phyloP scores from a whole-genome alignment of 2,329 filamentous ascomycete species.

The Exophiala spinifera region DNA sequence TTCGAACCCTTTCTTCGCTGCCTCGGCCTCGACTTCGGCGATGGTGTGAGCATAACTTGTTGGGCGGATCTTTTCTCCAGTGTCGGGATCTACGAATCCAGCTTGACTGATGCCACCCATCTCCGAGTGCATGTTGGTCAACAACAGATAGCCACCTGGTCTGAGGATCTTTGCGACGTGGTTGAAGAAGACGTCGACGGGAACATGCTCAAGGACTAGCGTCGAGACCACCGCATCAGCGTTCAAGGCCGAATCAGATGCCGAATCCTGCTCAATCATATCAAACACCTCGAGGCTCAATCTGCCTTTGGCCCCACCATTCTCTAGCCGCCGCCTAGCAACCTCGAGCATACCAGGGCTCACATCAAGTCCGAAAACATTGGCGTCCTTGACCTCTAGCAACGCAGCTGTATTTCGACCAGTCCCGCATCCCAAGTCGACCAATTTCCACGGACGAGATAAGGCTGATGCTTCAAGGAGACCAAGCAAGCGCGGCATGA shows the following conservation, averaged over 20 bases:
- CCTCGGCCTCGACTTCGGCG: slow-evolving; percentile 51
- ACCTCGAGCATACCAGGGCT: slow-evolving; percentile 57
- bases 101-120: slow-evolving; percentile 58
- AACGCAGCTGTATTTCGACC: slow-evolving; percentile 58
- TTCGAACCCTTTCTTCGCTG: slow-evolving; percentile 45
- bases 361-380: slow-evolving; percentile 55
- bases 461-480: slow-evolving; percentile 26
- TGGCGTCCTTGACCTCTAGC: slow-evolving; percentile 30
- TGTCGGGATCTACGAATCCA: slow-evolving; percentile 56
- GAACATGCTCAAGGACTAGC: slow-evolving; percentile 63
- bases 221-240: slow-evolving; percentile 52
- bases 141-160: slow-evolving; percentile 50
- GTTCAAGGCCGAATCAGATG: slow-evolving; percentile 27
- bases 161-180: slow-evolving; percentile 45
- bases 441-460: slow-evolving; percentile 37
- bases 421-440: slow-evolving; percentile 66
- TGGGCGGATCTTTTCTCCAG: slow-evolving; percentile 57
- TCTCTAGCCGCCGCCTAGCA: slow-evolving; percentile 36
- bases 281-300: slow-evolving; percentile 40
- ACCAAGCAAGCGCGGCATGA: slow-evolving; percentile 51
- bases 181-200: slow-evolving; percentile 54
- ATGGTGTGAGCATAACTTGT: slow-evolving; percentile 57
- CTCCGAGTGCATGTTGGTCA: slow-evolving; percentile 68
- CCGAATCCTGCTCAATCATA: slow-evolving; percentile 34
- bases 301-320: not conserved